Base-by-base conservation (phyloP, 148 eudicot species). In the Mesembryanthemum crystallinum region DNA sequence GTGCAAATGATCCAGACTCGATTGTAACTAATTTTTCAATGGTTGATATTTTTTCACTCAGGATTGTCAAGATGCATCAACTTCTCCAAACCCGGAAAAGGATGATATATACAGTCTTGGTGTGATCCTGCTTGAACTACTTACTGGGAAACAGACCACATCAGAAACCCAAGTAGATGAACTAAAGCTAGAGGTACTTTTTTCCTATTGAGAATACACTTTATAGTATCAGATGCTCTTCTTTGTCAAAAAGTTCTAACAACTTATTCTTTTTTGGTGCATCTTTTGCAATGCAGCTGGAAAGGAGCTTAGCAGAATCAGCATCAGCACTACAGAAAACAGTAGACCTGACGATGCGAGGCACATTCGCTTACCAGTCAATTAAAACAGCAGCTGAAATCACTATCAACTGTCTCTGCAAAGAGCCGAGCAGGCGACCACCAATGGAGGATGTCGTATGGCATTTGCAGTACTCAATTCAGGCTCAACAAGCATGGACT, bases 401-500 rank as follows among this genome's bases (percentile, higher is more conserved):
- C 64, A 84, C 92, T 43, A 25, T 85, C 24, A 95, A 80, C 76
- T 95, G 98, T 69, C 83, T 95, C 21, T 43, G 65, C 81, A 83
- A 81, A 64, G 92, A 92, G 4, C 78, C 92, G 12, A 85, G 69
- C 59, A 74, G 76, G 27, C 91, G 98, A 11, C 98, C 98, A 8
- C 85, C 91, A 2, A 87, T 90, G 67, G 98, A 92, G 69, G 98
- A 95, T 45, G 96, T 92, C 37, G 86, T 90, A 73, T 95, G 98
- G 98, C 88, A 95, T 71, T 79, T 95, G 88, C 91, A 95, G 87
- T 95, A 95, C 58, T 90, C 98, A 0, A 82, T 89, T 76, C 97
- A 95, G 78, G 97, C 91, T 63, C 98, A 95, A 78, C 96, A 94
- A 80, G 90, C 90, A 21, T 94, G 98, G 97, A 85, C 87, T 17